phyloP scores from a whole-genome alignment of 129 eudicot genomes.

The Saussurea involucrata region DNA sequence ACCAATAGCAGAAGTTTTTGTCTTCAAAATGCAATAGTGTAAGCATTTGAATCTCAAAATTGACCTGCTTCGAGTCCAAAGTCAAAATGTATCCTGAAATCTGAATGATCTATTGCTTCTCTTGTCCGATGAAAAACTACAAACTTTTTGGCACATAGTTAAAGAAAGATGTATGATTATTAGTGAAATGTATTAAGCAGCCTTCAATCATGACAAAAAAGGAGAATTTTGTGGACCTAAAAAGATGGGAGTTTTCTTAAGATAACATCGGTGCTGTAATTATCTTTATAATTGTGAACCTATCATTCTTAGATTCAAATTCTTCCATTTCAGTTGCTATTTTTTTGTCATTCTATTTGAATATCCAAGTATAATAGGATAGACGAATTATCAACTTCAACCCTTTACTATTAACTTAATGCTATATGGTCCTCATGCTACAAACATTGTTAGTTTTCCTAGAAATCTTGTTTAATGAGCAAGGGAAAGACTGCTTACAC shows the following conservation, averaged over 20 bases:
- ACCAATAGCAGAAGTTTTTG: not conserved
- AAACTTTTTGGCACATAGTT: not conserved
- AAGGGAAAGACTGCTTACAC: not conserved
- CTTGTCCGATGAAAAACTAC: not conserved
- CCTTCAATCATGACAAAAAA: not conserved
- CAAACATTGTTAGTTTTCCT: not conserved
- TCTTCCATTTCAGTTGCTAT: not conserved
- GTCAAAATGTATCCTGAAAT: not conserved
- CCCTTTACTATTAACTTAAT: not conserved
- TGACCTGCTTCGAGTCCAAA: not conserved
- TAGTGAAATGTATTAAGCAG: not conserved
- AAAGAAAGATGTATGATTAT: not conserved
- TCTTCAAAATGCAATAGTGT: not conserved
- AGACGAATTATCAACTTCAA: not conserved
- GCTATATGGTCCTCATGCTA: not conserved
- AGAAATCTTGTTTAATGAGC: not conserved
- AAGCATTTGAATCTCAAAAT: not conserved
- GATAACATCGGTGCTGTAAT: not conserved
- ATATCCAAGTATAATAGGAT: not conserved
- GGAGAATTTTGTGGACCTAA: not conserved
- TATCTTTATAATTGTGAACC: not conserved
- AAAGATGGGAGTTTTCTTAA: not conserved
- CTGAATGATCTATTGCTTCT: not conserved
- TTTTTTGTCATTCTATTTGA: not conserved
- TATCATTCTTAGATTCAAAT: not conserved